A percentile compares a stretch with the other conserved stretches of the same genome.
Evolutionary conservation across 2,329 filamentous ascomycete species (phyloP).

Genomic region (Claviceps purpurea): DNA sequence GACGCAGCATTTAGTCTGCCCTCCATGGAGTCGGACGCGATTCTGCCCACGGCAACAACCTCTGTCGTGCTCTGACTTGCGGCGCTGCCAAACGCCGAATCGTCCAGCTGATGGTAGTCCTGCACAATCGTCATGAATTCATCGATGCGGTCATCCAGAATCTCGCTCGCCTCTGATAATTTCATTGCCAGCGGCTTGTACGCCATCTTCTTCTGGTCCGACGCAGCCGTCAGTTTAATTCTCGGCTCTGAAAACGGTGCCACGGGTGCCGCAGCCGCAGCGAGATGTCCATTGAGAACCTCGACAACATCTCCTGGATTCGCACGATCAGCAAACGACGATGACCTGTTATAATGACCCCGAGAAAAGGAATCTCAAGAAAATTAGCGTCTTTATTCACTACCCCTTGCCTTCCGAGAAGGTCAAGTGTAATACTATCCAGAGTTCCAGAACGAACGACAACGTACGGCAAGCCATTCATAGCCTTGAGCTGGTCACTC

Average conservation of each 20-base stretch:
- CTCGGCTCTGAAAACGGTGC: slow-evolving; percentile 62
- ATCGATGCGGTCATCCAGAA: slow-evolving; percentile 90
- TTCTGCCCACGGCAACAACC: slow-evolving; percentile 79
- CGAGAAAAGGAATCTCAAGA: neutral
- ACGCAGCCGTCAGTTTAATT: slow-evolving; percentile 72
- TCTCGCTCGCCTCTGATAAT: slow-evolving; percentile 78
- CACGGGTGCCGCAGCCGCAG: slow-evolving; percentile 52
- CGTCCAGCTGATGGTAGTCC: slow-evolving; percentile 61
- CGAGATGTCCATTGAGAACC: slow-evolving; percentile 65
- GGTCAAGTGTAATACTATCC: no score
- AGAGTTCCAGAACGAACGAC: neutral
- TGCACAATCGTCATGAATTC: slow-evolving; percentile 67
- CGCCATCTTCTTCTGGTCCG: slow-evolving; percentile 77
- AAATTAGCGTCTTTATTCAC: no score
- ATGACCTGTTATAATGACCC: slow-evolving; percentile 9
- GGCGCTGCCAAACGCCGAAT: slow-evolving; percentile 75
- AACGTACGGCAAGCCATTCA: slow-evolving; percentile 18
- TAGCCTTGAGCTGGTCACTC: slow-evolving; percentile 19
- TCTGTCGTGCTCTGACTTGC: slow-evolving; percentile 73
- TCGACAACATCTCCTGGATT: slow-evolving; percentile 76
- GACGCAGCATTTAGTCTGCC: slow-evolving; percentile 78
- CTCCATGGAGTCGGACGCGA: slow-evolving; percentile 77
- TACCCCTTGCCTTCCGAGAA: no score
- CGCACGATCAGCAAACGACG: slow-evolving; percentile 55
- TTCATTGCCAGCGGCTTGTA: slow-evolving; percentile 96